phyloP scores from a whole-genome alignment of 306 rosid genomes.

The Rubus idaeus region DNA sequence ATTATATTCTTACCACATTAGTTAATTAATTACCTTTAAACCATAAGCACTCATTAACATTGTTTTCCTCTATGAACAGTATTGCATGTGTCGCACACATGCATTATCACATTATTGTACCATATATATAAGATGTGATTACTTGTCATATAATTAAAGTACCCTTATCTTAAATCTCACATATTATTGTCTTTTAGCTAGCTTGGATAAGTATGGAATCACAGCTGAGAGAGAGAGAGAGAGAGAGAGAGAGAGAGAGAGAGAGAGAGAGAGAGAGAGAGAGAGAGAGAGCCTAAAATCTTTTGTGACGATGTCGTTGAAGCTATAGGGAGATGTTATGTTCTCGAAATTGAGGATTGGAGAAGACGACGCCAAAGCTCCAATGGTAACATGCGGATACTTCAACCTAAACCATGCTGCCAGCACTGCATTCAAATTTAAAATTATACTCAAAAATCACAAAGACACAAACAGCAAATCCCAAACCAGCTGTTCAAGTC shows the following conservation, averaged over 20 bases:
- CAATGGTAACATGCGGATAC: slow-evolving; percentile 76
- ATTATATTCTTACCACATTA: not conserved
- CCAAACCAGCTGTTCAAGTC: slow-evolving; percentile 2
- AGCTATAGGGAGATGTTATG: slow-evolving; percentile 59
- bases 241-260: slow-evolving; percentile 50
- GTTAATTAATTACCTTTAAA: not conserved
- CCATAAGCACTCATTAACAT: not conserved
- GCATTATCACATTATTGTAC: not conserved
- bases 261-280: slow-evolving; percentile 14
- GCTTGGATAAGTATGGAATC: not conserved
- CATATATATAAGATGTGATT: not conserved
- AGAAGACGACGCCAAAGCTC: slow-evolving; percentile 86
- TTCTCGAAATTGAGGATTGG: slow-evolving; percentile 71
- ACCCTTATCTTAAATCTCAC: not conserved
- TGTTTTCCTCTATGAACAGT: not conserved
- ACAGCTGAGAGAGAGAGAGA: not conserved
- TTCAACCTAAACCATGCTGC: slow-evolving; percentile 88
- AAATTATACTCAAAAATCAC: not conserved
- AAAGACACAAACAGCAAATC: not conserved
- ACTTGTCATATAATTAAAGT: not conserved
- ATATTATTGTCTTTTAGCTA: not conserved
- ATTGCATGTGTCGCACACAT: not conserved
- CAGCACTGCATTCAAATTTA: slow-evolving; percentile 49
- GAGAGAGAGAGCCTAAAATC: slow-evolving; percentile 63
- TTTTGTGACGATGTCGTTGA: slow-evolving; percentile 48